These are phyloP conservation scores for Ustilago lituana DNA, from an alignment of 1,284 basidiomycete species.

Conservation along the genomic window DNA sequence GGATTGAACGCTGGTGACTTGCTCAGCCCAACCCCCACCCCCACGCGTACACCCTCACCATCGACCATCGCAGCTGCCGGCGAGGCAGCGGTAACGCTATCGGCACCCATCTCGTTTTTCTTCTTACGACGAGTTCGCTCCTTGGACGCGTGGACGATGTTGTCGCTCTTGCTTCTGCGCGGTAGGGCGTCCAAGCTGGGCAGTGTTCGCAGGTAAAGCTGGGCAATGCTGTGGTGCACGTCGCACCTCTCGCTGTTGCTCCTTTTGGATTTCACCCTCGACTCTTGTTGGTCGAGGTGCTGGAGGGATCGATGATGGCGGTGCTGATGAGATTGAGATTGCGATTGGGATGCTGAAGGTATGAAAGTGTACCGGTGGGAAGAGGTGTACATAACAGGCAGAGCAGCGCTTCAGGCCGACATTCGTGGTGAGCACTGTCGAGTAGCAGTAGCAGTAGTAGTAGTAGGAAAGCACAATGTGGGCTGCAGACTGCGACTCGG, in stretches of 20 bases:
- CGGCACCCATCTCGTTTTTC: neutral
- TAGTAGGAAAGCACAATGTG: too few relatives aligned
- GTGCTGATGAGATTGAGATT: too few relatives aligned
- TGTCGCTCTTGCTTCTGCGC: neutral
- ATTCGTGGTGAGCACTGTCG: too few relatives aligned
- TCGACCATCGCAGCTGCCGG: too few relatives aligned
- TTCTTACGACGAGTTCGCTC: too few relatives aligned
- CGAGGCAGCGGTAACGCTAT: neutral
- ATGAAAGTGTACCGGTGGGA: slow-evolving; percentile 2
- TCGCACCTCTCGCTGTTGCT: slow-evolving; percentile 21
- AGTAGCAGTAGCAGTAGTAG: too few relatives aligned
- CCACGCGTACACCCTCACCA: too few relatives aligned
- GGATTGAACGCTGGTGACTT: slow-evolving; percentile 2
- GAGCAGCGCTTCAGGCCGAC: too few relatives aligned
- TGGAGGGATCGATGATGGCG: neutral
- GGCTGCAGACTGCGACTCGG: too few relatives aligned
- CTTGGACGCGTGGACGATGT: too few relatives aligned
- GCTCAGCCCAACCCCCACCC: too few relatives aligned
- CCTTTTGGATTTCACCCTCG: too few relatives aligned
- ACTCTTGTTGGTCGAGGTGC: neutral
- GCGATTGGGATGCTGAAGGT: neutral
- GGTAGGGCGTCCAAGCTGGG: slow-evolving; percentile 5
- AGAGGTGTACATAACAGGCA: slow-evolving; percentile 3
- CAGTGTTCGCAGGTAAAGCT: slow-evolving; percentile 28
- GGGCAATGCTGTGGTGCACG: slow-evolving; percentile 35